A percentile compares a stretch with the other conserved stretches of the same genome.
Conservation (phyloP, 305 asterid species). For the Withania somnifera region DNA sequence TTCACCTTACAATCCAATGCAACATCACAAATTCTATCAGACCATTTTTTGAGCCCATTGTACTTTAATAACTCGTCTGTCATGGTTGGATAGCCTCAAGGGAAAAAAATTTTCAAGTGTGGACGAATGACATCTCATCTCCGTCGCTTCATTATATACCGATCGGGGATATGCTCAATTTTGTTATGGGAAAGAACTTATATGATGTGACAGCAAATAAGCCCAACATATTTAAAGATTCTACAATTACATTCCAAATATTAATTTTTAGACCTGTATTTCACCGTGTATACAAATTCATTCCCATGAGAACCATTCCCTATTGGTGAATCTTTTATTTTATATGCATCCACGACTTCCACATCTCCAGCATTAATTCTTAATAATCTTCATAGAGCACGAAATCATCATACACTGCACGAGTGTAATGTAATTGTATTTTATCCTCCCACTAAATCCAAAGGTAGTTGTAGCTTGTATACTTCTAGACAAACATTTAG, state of each 20-base stretch:
- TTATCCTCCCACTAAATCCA: too few relatives aligned
- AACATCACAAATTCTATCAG: too few relatives aligned
- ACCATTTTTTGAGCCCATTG: too few relatives aligned
- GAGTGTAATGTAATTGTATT: too few relatives aligned
- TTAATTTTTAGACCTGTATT: neutral
- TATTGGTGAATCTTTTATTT: neutral
- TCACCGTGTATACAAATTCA: neutral
- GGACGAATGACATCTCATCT: neutral
- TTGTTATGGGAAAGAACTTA: too few relatives aligned
- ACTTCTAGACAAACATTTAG: too few relatives aligned
- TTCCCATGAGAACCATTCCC: neutral
- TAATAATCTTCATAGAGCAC: too few relatives aligned
- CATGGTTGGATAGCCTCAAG: neutral
- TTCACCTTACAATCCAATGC: too few relatives aligned
- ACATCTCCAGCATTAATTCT: too few relatives aligned
- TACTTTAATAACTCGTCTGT: neutral
- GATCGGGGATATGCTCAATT: accelerated
- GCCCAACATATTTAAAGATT: too few relatives aligned
- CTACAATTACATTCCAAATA: neutral
- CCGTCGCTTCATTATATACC: neutral
- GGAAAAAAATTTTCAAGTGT: neutral
- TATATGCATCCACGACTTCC: neutral
- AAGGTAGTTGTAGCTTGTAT: neutral
- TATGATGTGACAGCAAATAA: neutral
- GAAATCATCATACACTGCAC: too few relatives aligned